Conservation (phyloP, 306 rosid species). For the Ochetophila trinervis region DNA sequence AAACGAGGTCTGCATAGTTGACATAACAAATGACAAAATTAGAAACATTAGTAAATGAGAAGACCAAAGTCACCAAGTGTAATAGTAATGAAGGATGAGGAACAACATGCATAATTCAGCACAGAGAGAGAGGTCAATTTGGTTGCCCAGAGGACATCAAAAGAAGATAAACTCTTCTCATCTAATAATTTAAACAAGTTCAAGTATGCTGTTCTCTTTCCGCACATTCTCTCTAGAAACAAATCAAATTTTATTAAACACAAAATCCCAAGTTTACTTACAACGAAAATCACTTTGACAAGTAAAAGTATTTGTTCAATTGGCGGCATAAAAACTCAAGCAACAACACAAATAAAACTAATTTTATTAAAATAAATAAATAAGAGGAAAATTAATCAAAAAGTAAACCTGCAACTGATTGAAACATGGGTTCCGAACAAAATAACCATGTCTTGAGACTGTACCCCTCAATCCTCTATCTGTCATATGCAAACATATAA, state of each 20-base stretch:
- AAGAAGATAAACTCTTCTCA: too few relatives aligned
- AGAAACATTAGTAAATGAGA: conserved; percentile 23
- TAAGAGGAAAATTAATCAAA: not conserved
- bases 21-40: conserved; percentile 20
- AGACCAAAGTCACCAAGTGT: not conserved
- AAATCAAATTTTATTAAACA: conserved; percentile 5
- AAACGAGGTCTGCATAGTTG: conserved; percentile 49
- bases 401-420: conserved; percentile 51
- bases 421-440: conserved; percentile 44
- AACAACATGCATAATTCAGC: not conserved
- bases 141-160: not conserved
- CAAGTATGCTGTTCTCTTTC: not conserved
- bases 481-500: conserved; percentile 22
- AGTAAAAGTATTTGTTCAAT: too few relatives aligned
- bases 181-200: not conserved
- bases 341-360: not conserved
- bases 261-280: not conserved
- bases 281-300: not conserved
- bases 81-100: not conserved
- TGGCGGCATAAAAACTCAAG: not conserved
- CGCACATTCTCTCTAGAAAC: not conserved
- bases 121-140: not conserved
- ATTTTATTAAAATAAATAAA: not conserved
- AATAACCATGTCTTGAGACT: conserved; percentile 41
- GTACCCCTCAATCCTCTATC: conserved; percentile 39